A percentile compares a stretch with the other conserved stretches of the same genome.
These are phyloP conservation scores for Cyclostephanos tholiformis DNA, from an alignment of 108 stramenopile genomes.

Conservation along the genomic window DNA sequence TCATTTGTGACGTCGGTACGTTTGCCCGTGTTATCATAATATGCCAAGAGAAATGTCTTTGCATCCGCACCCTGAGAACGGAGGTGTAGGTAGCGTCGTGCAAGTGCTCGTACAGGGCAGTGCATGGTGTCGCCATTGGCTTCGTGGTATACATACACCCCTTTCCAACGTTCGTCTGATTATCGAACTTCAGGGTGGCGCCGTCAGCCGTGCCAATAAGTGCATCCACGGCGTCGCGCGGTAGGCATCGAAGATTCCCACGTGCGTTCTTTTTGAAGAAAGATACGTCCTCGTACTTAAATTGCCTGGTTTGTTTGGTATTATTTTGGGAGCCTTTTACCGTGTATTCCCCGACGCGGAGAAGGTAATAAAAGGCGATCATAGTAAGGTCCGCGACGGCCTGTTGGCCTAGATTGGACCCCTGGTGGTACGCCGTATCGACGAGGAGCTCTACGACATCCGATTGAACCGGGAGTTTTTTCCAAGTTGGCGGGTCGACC, in stretches of 20 bases:
- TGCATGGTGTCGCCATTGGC: not conserved
- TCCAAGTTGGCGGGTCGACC: not conserved
- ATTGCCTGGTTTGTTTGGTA: not conserved
- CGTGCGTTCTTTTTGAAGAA: not conserved
- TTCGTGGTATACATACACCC: not conserved
- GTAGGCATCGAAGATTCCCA: not conserved
- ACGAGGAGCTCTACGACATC: not conserved
- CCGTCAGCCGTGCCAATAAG: not conserved
- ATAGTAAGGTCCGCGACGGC: not conserved
- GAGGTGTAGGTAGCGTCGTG: not conserved
- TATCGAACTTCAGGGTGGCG: conserved; percentile 1
- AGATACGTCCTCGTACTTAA: not conserved
- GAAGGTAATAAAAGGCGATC: conserved; percentile 1
- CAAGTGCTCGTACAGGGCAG: conserved; percentile 1
- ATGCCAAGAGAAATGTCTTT: not conserved
- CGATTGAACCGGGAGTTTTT: not conserved
- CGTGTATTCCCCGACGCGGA: conserved; percentile 3
- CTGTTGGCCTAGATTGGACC: not conserved
- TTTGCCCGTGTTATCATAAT: not conserved
- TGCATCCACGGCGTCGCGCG: not conserved
- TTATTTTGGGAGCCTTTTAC: not conserved
- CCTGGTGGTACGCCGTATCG: not conserved
- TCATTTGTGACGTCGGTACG: not conserved
- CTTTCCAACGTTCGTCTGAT: not conserved
- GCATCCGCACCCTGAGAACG: not conserved